These are phyloP conservation scores for Eucalyptus dawsonii DNA, from an alignment of 345 rosid species.

Conservation along the genomic window DNA sequence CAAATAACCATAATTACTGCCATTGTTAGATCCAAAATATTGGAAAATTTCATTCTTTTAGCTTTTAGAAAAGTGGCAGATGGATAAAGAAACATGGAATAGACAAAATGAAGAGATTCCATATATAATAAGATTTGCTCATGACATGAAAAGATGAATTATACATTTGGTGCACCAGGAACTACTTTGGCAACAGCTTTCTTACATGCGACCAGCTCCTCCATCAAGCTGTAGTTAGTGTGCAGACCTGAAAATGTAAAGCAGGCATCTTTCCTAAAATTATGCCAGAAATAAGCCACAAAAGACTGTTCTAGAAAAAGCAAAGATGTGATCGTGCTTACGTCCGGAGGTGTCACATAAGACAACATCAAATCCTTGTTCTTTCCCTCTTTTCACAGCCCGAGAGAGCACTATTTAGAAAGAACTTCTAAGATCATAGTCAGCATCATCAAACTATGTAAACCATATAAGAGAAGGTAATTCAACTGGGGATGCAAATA, in stretches of 20 bases:
- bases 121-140: not conserved
- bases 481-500: not conserved
- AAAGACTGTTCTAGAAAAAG: not conserved
- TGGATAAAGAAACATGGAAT: not conserved
- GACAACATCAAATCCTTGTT: slow-evolving; percentile 75
- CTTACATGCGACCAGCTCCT: slow-evolving; percentile 88
- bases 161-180: slow-evolving; percentile 75
- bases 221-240: slow-evolving; percentile 93
- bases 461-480: not conserved
- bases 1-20: not conserved
- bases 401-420: slow-evolving; percentile 76
- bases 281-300: not conserved
- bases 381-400: slow-evolving; percentile 92
- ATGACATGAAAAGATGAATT: not conserved
- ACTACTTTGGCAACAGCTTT: slow-evolving; percentile 72
- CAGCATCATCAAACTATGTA: not conserved
- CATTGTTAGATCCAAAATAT: not conserved
- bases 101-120: not conserved
- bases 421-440: slow-evolving; percentile 31
- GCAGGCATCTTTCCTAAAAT: not conserved
- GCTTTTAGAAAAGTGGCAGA: not conserved
- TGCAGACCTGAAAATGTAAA: slow-evolving; percentile 58
- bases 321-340: slow-evolving; percentile 25
- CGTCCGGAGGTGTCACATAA: slow-evolving; percentile 97
- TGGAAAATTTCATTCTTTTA: not conserved